These are phyloP conservation scores for Oenanthe javanica DNA, from an alignment of 140 eudicot species.

Conservation along the genomic window DNA sequence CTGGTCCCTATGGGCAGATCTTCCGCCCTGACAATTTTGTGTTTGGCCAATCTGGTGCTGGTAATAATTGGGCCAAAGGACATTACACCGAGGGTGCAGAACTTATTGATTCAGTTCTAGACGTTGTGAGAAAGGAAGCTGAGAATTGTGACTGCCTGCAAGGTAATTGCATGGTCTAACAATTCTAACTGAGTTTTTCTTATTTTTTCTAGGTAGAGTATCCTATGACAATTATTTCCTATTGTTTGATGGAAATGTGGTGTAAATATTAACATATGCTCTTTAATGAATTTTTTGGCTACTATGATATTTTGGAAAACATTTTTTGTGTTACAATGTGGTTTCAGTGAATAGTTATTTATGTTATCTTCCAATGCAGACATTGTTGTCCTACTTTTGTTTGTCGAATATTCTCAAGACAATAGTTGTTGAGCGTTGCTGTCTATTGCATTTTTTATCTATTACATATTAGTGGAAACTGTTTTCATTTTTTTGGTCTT, in stretches of 20 bases:
- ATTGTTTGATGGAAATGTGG: too few relatives aligned
- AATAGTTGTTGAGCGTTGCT: not conserved
- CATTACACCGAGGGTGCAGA: slow-evolving; percentile 58
- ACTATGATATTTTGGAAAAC: not conserved
- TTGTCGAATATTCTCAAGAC: not conserved
- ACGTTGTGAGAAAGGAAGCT: slow-evolving; percentile 60
- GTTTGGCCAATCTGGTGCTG: slow-evolving; percentile 51
- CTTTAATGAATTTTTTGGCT: not conserved
- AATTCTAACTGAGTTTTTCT: not conserved
- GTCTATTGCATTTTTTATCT: not conserved
- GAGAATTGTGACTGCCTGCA: slow-evolving; percentile 64
- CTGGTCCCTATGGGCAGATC: slow-evolving; percentile 55
- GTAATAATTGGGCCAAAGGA: slow-evolving; percentile 45
- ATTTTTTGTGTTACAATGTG: not conserved
- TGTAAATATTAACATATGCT: not conserved
- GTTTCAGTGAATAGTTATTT: not conserved
- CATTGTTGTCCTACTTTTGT: not conserved
- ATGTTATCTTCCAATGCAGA: not conserved
- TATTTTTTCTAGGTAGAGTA: not conserved
- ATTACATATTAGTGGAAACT: not conserved
- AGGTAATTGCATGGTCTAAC: slow-evolving; percentile 21
- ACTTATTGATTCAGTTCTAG: slow-evolving; percentile 51
- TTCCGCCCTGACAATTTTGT: slow-evolving; percentile 57
- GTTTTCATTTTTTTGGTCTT: not conserved
- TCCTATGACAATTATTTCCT: not conserved